Conservation (phyloP, 108 stramenopile genomes). For the Phaeodactylum tricornutum region DNA sequence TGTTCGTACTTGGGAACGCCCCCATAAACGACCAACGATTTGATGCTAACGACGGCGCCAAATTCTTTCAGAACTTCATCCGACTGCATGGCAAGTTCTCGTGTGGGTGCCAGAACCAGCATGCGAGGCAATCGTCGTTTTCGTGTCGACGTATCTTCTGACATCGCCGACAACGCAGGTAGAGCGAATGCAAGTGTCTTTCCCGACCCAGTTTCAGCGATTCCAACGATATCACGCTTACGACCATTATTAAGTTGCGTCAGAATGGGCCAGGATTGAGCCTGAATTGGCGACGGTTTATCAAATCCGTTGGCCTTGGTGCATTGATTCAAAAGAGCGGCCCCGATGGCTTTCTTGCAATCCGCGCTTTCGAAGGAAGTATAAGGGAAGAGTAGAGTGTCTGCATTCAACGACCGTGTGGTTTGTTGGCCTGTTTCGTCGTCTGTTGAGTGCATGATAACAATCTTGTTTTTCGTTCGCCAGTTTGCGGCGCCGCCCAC, state of each 20-base stretch:
- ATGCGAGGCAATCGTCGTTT: conserved; percentile 62
- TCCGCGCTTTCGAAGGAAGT: conserved; percentile 45
- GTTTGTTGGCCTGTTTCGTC: conserved; percentile 43
- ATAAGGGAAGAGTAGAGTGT: conserved; percentile 46
- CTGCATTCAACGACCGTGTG: conserved; percentile 22
- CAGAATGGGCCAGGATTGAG: conserved; percentile 91
- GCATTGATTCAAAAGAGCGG: conserved; percentile 55
- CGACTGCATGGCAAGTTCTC: conserved; percentile 97
- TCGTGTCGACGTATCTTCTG: conserved; percentile 18
- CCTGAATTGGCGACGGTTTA: conserved; percentile 92
- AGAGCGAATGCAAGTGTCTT: conserved; percentile 95
- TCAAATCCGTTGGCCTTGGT: conserved; percentile 68
- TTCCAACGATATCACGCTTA: conserved; percentile 82
- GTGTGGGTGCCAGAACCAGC: conserved; percentile 95
- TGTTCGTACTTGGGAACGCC: conserved; percentile 94
- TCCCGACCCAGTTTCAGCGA: conserved; percentile 96
- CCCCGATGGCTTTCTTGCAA: conserved; percentile 34
- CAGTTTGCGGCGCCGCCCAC: conserved; percentile 32
- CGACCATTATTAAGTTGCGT: conserved; percentile 10
- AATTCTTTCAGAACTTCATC: conserved; percentile 87
- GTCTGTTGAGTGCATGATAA: conserved; percentile 51
- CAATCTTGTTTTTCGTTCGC: conserved; percentile 76
- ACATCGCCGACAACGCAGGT: conserved; percentile 79
- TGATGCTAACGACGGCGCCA: conserved; percentile 60
- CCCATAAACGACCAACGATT: conserved; percentile 86